Conservation (phyloP, 202 grass and related monocot species). For the Setaria viridis region DNA sequence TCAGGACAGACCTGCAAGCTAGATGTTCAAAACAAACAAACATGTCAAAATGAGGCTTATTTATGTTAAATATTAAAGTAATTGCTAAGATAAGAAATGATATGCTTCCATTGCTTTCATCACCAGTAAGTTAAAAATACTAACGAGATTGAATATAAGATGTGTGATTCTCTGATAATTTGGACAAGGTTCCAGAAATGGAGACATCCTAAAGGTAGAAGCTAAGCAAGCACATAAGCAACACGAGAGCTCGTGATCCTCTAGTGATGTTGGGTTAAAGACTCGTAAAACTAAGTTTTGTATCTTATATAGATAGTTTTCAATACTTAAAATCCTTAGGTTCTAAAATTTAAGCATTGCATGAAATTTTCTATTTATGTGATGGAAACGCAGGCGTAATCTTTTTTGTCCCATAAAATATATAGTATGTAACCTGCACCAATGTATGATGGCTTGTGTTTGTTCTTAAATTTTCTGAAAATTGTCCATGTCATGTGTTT, state of each 20-base stretch:
- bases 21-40: background rate
- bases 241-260: background rate
- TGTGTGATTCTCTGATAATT: conserved; percentile 29
- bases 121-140: background rate
- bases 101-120: background rate
- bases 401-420: background rate
- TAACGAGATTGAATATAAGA: conserved; percentile 14
- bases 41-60: background rate
- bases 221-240: background rate
- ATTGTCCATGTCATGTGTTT: conserved; percentile 16
- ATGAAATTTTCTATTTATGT: background rate
- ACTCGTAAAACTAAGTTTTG: background rate
- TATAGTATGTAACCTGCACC: background rate
- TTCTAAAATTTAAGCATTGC: background rate
- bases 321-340: background rate
- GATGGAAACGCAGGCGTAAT: conserved; percentile 2
- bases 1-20: background rate
- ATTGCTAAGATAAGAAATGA: background rate
- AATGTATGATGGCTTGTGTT: background rate
- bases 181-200: background rate
- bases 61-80: conserved; percentile 22
- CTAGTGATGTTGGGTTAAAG: background rate
- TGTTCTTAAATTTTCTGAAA: conserved; percentile 32
- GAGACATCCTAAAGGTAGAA: background rate
- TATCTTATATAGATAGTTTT: background rate